Evolutionary conservation across 805 yeast genomes (phyloP), one percentile per base, ranked within the genome.

Genomic region (Metschnikowia reukaufii): DNA sequence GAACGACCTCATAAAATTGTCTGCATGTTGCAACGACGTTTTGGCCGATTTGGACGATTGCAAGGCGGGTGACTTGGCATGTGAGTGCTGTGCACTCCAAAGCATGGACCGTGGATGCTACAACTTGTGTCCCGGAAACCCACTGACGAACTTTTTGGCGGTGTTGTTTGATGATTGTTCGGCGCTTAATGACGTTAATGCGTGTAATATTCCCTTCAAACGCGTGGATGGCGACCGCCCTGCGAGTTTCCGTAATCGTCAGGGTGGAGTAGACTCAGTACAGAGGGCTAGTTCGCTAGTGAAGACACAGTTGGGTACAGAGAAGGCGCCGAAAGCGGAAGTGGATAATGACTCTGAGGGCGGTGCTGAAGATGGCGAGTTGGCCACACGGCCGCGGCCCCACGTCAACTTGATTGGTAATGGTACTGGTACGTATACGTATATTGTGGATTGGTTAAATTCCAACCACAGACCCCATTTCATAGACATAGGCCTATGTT

Each of bases 1-100:
- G 17, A 64, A 70, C 39, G 81, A 77, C 49, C 56, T 74, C 31
- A 66, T 69, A 38, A 68, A 67, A 34, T 61, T 77, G 27, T 65
- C 74, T 2, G 50, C 53, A 16, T 78, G 82, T 58, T 75, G 79
- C 29, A 73, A 70, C 54, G 77, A 73, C 45, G 74, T 78, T 12
- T 62, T 77, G 35, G 55, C 65, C 25, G 73, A 65, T 50, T 64
- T 78, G 49, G 79, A 76, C 52, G 76, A 68, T 45, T 78, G 83
- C 55, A 73, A 75, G 52, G 73, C 81, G 4, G 75, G 74, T 55
- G 82, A 78, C 60, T 62, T 76, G 51, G 81, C 80, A 1, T 78
- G 82, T 60, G 81, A 77, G 51, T 78, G 83, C 51, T 77, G 82
- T 60, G 81, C 82, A 8, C 64, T 78, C 30, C 82, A 78, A 58